phyloP scores from a whole-genome alignment of 2,329 filamentous ascomycete genomes.

The Chrysoporthe puriensis region DNA sequence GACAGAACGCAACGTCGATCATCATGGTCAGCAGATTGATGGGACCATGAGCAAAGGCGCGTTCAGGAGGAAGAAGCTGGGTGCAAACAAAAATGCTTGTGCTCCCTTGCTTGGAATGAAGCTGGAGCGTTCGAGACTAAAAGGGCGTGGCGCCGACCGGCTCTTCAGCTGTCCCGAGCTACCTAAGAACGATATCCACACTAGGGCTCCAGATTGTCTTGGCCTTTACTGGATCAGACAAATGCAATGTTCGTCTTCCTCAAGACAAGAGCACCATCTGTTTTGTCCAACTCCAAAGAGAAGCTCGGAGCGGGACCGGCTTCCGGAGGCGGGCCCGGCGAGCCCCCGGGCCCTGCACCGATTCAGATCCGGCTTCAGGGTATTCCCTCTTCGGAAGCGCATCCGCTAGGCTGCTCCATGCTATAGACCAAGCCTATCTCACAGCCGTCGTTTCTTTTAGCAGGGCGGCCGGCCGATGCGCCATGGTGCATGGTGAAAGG shows the following conservation, averaged over 20 bases:
- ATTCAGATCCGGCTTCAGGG: neutral
- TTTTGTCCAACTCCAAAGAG: neutral
- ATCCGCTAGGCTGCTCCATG: neutral
- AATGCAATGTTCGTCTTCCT: neutral
- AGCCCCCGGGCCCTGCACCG: neutral
- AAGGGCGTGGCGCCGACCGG: neutral
- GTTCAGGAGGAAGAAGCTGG: neutral
- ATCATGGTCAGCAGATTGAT: neutral
- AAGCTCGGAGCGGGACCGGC: neutral
- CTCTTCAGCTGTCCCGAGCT: slow-evolving; percentile 2
- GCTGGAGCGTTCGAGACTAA: neutral
- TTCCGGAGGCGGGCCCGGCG: neutral
- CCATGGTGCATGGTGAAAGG: neutral
- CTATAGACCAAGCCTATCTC: no score
- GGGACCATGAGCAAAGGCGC: neutral
- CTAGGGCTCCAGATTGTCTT: neutral
- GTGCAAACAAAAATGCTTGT: neutral
- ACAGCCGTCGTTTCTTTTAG: no score
- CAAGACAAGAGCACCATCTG: neutral
- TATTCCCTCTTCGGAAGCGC: no score
- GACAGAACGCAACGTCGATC: neutral
- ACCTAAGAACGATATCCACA: neutral
- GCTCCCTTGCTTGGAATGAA: slow-evolving; percentile 13
- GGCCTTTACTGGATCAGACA: neutral
- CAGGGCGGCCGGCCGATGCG: no score